Percentiles rank a stretch among this genome's conserved stretches.
These are phyloP conservation scores for Chrysopogon serrulatus DNA, from an alignment of 176 grass and related monocot species.

Conservation along the genomic window DNA sequence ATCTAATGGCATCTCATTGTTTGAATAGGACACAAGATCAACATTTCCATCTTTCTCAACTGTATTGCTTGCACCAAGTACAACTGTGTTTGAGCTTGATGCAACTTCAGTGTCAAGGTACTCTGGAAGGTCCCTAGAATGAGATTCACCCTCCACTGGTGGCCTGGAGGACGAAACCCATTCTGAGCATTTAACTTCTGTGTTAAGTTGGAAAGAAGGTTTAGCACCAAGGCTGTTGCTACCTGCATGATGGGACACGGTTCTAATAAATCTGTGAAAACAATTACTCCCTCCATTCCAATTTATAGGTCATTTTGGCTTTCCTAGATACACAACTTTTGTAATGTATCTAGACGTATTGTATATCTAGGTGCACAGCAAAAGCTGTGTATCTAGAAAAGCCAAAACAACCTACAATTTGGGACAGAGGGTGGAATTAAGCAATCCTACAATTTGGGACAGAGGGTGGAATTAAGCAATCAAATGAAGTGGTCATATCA, in stretches of 20 bases:
- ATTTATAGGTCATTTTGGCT: neutral
- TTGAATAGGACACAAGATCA: constrained; percentile 28
- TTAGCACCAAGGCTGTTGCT: constrained; percentile 34
- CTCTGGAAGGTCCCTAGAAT: constrained; percentile 21
- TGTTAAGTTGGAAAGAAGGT: constrained; percentile 24
- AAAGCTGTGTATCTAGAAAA: too few relatives aligned
- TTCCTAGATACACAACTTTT: neutral
- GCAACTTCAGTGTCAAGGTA: constrained; percentile 23
- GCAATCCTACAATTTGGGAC: neutral
- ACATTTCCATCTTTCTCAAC: constrained; percentile 23
- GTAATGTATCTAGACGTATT: neutral
- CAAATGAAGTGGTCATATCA: constrained; percentile 12
- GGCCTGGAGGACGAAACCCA: constrained; percentile 42
- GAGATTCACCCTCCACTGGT: constrained; percentile 29
- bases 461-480: neutral
- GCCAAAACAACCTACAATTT: neutral
- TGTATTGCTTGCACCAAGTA: constrained; percentile 23
- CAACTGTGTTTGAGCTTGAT: constrained; percentile 30
- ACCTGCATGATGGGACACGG: constrained; percentile 37
- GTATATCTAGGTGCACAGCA: too few relatives aligned
- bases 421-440: neutral
- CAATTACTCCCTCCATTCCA: neutral
- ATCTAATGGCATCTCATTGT: constrained; percentile 25
- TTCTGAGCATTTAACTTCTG: constrained; percentile 25
- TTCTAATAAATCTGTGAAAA: constrained; percentile 2